A percentile compares a stretch with the other conserved stretches of the same genome.
Conservation (phyloP, 306 rosid species). For the Ochetophila trinervis region DNA sequence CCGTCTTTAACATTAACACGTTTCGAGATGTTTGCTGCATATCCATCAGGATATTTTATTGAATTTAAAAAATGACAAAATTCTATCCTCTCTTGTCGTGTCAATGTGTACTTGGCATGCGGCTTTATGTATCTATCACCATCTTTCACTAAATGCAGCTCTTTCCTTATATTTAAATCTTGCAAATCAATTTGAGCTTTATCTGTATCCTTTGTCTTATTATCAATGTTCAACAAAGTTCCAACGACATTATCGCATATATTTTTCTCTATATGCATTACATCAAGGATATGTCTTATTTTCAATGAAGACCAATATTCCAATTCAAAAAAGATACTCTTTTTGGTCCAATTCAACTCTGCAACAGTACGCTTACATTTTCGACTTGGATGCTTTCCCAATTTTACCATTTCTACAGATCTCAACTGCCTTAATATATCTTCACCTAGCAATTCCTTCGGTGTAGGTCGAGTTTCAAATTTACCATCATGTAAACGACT, state of each 20-base stretch:
- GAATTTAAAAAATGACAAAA: background rate
- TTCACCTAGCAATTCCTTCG: background rate
- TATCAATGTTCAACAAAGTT: background rate
- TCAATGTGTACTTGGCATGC: background rate
- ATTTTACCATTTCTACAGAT: background rate
- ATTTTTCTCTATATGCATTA: background rate
- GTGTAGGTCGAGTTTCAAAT: background rate
- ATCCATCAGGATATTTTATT: background rate
- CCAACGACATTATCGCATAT: too few relatives aligned
- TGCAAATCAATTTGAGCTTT: background rate
- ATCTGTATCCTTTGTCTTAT: background rate
- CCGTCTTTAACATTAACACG: background rate
- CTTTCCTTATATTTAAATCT: background rate
- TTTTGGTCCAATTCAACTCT: background rate
- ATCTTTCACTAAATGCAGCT: background rate
- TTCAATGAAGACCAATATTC: background rate
- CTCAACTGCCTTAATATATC: background rate
- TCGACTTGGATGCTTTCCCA: background rate
- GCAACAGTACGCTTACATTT: background rate
- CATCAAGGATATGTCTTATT: background rate
- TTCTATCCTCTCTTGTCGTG: background rate
- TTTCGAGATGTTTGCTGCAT: background rate
- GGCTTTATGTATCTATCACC: background rate
- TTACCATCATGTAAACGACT: background rate
- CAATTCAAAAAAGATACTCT: background rate